Evolutionary conservation across 2,329 filamentous ascomycete genomes (phyloP).

Genomic region (Phoma sp.): DNA sequence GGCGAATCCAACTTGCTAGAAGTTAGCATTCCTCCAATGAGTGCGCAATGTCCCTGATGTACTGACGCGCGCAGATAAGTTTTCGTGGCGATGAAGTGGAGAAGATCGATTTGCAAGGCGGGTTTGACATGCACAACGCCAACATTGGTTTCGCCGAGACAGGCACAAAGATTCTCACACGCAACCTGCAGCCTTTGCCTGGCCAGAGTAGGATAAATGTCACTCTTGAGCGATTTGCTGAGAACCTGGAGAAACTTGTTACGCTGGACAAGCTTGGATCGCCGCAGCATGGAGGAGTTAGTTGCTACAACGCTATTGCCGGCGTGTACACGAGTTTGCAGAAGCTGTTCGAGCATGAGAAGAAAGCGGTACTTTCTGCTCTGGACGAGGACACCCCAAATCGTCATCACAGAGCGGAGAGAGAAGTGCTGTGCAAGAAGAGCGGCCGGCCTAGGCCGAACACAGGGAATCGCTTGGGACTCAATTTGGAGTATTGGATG

Average conservation of each 20-base stretch:
- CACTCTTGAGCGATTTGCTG: slow-evolving; percentile 71
- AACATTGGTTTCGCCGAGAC: slow-evolving; percentile 50
- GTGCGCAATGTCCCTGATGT: neutral
- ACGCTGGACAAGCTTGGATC: slow-evolving; percentile 74
- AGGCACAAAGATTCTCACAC: slow-evolving; percentile 69
- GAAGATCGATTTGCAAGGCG: slow-evolving; percentile 67
- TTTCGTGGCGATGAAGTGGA: slow-evolving; percentile 52
- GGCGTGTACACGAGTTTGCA: slow-evolving; percentile 74
- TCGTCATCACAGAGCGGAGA: slow-evolving; percentile 56
- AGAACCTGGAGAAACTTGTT: slow-evolving; percentile 73
- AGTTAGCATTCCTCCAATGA: neutral
- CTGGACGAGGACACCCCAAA: slow-evolving; percentile 47
- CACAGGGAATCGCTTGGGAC: slow-evolving; percentile 67
- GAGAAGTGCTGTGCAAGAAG: slow-evolving; percentile 70
- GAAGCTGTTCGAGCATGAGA: slow-evolving; percentile 74
- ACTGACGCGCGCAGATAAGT: slow-evolving; percentile 33
- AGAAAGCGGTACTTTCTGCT: slow-evolving; percentile 51
- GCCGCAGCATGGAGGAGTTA: slow-evolving; percentile 62
- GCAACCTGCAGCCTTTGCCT: slow-evolving; percentile 66
- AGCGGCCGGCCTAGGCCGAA: slow-evolving; percentile 77
- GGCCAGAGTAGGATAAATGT: slow-evolving; percentile 71
- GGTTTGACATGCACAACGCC: slow-evolving; percentile 65
- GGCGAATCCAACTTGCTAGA: slow-evolving; percentile 37
- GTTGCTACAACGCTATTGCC: slow-evolving; percentile 77
- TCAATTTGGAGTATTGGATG: slow-evolving; percentile 81